Percentiles rank a stretch among this genome's conserved stretches.
Conservation (phyloP, 1,284 basidiomycete species). For the Boletus holoroseus region DNA sequence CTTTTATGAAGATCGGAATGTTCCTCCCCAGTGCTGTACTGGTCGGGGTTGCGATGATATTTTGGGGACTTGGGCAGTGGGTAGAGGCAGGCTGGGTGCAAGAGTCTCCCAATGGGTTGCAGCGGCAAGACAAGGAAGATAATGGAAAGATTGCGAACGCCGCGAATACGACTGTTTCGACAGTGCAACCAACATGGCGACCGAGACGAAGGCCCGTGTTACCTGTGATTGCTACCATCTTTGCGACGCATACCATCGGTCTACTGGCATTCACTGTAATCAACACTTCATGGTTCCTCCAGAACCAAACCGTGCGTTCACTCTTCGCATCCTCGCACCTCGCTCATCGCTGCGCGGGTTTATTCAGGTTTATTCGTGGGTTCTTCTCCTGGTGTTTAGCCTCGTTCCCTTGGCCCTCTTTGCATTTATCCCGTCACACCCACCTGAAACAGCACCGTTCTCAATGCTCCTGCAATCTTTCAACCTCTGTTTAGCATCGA, state of each 20-base stretch:
- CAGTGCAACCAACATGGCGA: constrained; percentile 32
- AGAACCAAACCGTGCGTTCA: constrained; percentile 37
- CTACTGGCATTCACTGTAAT: constrained; percentile 43
- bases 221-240: constrained; percentile 48
- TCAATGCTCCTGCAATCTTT: constrained; percentile 60
- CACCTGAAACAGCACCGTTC: constrained; percentile 36
- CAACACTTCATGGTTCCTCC: constrained; percentile 40
- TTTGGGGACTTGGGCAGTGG: constrained; percentile 74
- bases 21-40: constrained; percentile 84
- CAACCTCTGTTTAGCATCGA: constrained; percentile 73
- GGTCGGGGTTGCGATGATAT: constrained; percentile 76
- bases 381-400: constrained; percentile 31
- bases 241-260: constrained; percentile 51
- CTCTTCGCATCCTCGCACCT: not conserved
- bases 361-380: constrained; percentile 24
- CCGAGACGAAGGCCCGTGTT: constrained; percentile 45
- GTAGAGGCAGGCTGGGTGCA: constrained; percentile 54
- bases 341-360: not conserved
- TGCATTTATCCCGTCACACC: constrained; percentile 19
- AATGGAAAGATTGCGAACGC: constrained; percentile 3
- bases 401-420: constrained; percentile 31
- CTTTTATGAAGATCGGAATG: constrained; percentile 83
- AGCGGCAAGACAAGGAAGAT: constrained; percentile 14
- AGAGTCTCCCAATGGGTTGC: constrained; percentile 9
- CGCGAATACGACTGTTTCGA: not conserved